Percentiles rank a stretch among this genome's conserved stretches.
Conservation (phyloP, 176 grass and related monocot genomes). For the Hordeum vulgare region DNA sequence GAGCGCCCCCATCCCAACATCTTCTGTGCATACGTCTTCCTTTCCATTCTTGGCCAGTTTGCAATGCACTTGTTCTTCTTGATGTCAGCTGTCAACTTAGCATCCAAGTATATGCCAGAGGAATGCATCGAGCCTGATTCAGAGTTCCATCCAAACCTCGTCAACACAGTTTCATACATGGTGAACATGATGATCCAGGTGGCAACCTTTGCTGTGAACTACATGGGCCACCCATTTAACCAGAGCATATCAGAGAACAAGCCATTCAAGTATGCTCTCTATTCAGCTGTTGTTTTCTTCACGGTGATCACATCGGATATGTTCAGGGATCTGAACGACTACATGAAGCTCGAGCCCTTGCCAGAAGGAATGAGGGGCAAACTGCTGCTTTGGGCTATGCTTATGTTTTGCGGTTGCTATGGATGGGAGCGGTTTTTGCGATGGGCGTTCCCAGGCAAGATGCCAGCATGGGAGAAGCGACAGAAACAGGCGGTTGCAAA, state of each 20-base stretch:
- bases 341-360: constrained; percentile 73
- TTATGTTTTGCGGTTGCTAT: constrained; percentile 91
- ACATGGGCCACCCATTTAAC: constrained; percentile 96
- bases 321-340: constrained; percentile 88
- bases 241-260: constrained; percentile 94
- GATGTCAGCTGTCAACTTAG: constrained; percentile 78
- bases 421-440: constrained; percentile 87
- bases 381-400: constrained; percentile 75
- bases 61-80: constrained; percentile 92
- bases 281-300: constrained; percentile 86
- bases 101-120: constrained; percentile 88
- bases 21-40: constrained; percentile 84
- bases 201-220: constrained; percentile 97
- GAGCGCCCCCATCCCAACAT: constrained; percentile 93
- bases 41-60: constrained; percentile 94
- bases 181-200: constrained; percentile 99
- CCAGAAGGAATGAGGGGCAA: constrained; percentile 85
- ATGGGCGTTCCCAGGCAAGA: constrained; percentile 78
- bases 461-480: constrained; percentile 78
- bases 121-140: constrained; percentile 97
- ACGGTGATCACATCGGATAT: constrained; percentile 86
- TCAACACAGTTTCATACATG: constrained; percentile 99
- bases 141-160: constrained; percentile 89
- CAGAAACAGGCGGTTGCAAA: constrained; percentile 67
- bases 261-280: constrained; percentile 86